Conservation (phyloP, 2,329 filamentous ascomycete genomes). For the Xylariaceae sp. region DNA sequence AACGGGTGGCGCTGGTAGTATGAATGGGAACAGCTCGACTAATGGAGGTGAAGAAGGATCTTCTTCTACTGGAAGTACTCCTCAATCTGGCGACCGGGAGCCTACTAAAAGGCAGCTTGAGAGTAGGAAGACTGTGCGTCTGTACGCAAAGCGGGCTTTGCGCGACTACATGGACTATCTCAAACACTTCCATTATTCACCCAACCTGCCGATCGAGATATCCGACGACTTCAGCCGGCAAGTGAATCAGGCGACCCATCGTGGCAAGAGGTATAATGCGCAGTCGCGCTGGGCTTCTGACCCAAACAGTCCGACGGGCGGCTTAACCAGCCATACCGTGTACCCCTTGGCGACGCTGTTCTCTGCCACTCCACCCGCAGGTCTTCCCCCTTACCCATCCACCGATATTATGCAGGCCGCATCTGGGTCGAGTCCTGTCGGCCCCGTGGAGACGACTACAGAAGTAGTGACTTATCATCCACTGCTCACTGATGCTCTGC, state of each 20-base stretch:
- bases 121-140: conserved; percentile 63
- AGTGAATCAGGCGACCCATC: conserved; percentile 47
- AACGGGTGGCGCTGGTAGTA: conserved; percentile 18
- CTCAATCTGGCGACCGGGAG: conserved; percentile 15
- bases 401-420: conserved; percentile 34
- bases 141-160: conserved; percentile 69
- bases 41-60: conserved; percentile 1
- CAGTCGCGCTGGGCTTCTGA: conserved; percentile 40
- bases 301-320: conserved; percentile 29
- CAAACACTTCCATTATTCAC: conserved; percentile 71
- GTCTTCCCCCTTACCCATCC: conserved; percentile 62
- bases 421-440: conserved; percentile 20
- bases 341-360: conserved; percentile 61
- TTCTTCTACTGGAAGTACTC: conserved; percentile 10
- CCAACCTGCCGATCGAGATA: conserved; percentile 57
- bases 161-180: conserved; percentile 70
- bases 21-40: conserved; percentile 20
- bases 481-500: conserved; percentile 70
- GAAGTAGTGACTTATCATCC: conserved; percentile 77
- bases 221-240: conserved; percentile 53
- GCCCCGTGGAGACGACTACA: conserved; percentile 34
- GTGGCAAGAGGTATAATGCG: conserved; percentile 28
- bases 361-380: conserved; percentile 57
- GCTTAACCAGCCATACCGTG: conserved; percentile 34
- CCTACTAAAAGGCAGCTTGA: conserved; percentile 39